Evolutionary conservation across 805 yeast genomes (phyloP).

Genomic region (Kluyveromyces lactis): DNA sequence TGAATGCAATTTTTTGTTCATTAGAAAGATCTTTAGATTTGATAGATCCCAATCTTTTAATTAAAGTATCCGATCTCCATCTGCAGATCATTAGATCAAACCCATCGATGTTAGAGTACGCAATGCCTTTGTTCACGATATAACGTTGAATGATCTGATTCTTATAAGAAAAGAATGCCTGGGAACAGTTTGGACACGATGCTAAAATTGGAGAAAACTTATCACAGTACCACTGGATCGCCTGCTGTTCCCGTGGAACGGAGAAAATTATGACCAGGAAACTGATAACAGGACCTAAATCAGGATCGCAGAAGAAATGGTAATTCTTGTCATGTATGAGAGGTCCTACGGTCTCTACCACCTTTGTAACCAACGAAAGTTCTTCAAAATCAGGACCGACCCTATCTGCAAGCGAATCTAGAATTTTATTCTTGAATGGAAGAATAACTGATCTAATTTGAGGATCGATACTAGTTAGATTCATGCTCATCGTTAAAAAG

Average conservation of each 20-base stretch:
- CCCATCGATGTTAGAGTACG: constrained; percentile 34
- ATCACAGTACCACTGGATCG: constrained; percentile 36
- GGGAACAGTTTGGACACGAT: constrained; percentile 46
- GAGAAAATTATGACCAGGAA: constrained; percentile 55
- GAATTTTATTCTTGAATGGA: neutral
- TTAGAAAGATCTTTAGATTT: constrained; percentile 16
- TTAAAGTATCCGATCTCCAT: constrained; percentile 28
- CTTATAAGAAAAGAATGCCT: constrained; percentile 45
- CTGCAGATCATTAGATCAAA: constrained; percentile 28
- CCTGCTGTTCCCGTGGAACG: constrained; percentile 37
- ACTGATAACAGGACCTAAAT: constrained; percentile 39
- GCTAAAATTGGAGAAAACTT: constrained; percentile 33
- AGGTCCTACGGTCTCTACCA: constrained; percentile 3
- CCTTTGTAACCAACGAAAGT: constrained; percentile 1
- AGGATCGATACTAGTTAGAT: neutral
- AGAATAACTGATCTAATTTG: neutral
- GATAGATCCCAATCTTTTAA: constrained; percentile 18
- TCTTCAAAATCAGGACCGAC: constrained; percentile 1
- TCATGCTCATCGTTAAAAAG: too few species aligned
- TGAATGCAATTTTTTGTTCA: constrained; percentile 25
- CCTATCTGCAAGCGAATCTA: neutral
- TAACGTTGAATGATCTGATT: constrained; percentile 45
- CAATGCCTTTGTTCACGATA: constrained; percentile 39
- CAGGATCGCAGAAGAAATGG: constrained; percentile 52
- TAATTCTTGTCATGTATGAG: constrained; percentile 11